Percentiles rank a stretch among this genome's conserved stretches.
Conservation (phyloP, 1,284 basidiomycete genomes). For the Veloporphyrellus conicus region DNA sequence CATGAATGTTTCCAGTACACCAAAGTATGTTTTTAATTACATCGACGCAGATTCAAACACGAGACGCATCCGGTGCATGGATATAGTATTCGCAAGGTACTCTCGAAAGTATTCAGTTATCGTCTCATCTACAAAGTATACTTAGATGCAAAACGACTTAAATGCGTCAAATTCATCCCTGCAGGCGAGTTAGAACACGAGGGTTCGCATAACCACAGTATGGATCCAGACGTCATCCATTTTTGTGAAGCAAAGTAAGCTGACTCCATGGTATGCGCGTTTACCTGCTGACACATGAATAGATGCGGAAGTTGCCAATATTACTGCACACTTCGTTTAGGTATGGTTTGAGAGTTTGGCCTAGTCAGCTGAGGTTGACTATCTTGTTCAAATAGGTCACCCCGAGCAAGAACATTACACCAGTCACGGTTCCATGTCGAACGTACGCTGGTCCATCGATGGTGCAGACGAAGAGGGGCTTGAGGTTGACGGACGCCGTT, state of each 20-base stretch:
- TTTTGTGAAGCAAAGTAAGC: constrained; percentile 47
- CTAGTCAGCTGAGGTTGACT: not conserved
- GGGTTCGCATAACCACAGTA: constrained; percentile 47
- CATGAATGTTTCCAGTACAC: constrained; percentile 46
- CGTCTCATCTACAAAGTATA: not conserved
- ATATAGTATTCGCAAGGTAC: constrained; percentile 26
- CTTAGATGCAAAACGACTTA: constrained; percentile 46
- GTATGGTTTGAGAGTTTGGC: constrained; percentile 26
- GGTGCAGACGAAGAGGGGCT: constrained; percentile 41
- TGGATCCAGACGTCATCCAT: constrained; percentile 40
- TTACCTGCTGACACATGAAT: constrained; percentile 1
- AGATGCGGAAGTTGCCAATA: constrained; percentile 55
- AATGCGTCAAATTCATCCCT: constrained; percentile 45
- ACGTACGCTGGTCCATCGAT: constrained; percentile 51
- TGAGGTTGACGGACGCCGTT: constrained; percentile 52
- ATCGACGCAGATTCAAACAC: not conserved
- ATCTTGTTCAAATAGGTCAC: constrained; percentile 40
- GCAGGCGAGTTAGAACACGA: constrained; percentile 39
- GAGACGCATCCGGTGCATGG: not conserved
- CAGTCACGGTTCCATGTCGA: constrained; percentile 58
- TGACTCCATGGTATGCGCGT: not conserved
- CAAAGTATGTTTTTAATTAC: constrained; percentile 31
- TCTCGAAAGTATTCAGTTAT: not conserved
- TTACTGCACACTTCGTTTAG: constrained; percentile 51
- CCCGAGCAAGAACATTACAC: constrained; percentile 56